Conservation (phyloP, 2,329 filamentous ascomycete genomes). For the Drechslerella coelobrocha region DNA sequence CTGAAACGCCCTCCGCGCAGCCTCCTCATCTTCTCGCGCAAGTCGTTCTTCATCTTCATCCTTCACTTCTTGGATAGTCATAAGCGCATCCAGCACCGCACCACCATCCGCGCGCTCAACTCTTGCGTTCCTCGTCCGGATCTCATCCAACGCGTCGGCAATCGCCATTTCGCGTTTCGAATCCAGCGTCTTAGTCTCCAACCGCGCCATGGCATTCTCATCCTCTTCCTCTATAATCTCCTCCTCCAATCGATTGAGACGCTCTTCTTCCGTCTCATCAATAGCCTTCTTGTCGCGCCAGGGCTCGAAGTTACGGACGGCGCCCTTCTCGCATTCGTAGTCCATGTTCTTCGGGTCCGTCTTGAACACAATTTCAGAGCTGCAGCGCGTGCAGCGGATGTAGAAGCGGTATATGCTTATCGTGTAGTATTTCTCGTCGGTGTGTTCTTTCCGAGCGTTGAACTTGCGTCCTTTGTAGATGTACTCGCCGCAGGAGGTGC, state of each 20-base stretch:
- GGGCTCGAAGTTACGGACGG: conserved; percentile 89
- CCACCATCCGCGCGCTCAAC: conserved; percentile 77
- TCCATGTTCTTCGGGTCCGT: conserved; percentile 96
- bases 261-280: conserved; percentile 85
- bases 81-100: conserved; percentile 66
- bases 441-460: conserved; percentile 92
- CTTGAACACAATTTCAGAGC: conserved; percentile 85
- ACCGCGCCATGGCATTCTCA: conserved; percentile 88
- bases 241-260: conserved; percentile 79
- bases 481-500: conserved; percentile 74
- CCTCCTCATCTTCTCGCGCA: conserved; percentile 83
- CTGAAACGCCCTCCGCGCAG: conserved; percentile 77
- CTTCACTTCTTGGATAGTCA: conserved; percentile 64
- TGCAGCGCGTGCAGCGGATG: conserved; percentile 86
- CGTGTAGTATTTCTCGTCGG: conserved; percentile 84
- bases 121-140: conserved; percentile 86
- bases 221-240: conserved; percentile 66
- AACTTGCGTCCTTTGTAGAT: conserved; percentile 95
- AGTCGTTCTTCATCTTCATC: conserved; percentile 68
- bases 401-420: conserved; percentile 91
- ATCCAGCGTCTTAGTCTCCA: conserved; percentile 92
- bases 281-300: conserved; percentile 75
- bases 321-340: conserved; percentile 80
- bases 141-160: conserved; percentile 93
- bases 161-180: conserved; percentile 95